Conservation (phyloP, 768 basidiomycete genomes). For the Symmetrospora coprosmae region DNA sequence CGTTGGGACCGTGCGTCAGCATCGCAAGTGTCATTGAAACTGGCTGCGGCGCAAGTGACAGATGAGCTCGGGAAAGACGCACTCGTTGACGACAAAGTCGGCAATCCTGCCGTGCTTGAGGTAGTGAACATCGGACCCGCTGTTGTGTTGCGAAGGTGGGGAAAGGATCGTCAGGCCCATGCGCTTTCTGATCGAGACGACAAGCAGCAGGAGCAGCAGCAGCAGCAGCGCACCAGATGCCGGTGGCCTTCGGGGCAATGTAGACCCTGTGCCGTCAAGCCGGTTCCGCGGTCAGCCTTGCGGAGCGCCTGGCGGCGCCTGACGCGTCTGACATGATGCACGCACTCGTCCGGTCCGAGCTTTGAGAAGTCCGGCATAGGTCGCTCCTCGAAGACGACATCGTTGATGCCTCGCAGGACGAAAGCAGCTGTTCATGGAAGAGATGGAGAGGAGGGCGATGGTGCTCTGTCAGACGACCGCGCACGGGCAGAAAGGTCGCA, state of each 20-base stretch:
- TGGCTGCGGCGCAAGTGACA: slow-evolving; percentile 21
- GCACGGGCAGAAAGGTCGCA: too few species aligned
- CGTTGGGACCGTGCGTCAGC: background rate
- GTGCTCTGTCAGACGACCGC: too few species aligned
- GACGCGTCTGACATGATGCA: background rate
- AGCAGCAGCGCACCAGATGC: slow-evolving; percentile 35
- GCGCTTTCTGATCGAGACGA: background rate
- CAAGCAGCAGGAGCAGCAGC: background rate
- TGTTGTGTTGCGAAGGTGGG: too few species aligned
- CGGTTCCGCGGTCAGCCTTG: too few species aligned
- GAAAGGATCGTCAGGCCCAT: too few species aligned
- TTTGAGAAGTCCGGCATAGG: slow-evolving; percentile 49
- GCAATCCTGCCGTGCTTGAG: slow-evolving; percentile 52
- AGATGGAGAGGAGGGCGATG: too few species aligned
- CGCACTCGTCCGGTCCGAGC: slow-evolving; percentile 40
- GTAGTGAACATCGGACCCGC: slow-evolving; percentile 68
- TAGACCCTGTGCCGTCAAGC: slow-evolving; percentile 79
- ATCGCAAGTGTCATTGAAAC: background rate
- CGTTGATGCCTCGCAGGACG: slow-evolving; percentile 54
- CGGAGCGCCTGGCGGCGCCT: too few species aligned
- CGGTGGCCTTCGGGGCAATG: slow-evolving; percentile 81
- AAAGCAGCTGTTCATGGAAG: slow-evolving; percentile 47
- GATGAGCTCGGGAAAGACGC: slow-evolving; percentile 60
- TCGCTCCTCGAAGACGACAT: slow-evolving; percentile 57
- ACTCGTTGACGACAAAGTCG: slow-evolving; percentile 57